Evolutionary conservation across 352 stramenopile species (phyloP), one percentile per base, ranked within the genome.

Genomic region (Globisporangium barbulae): DNA sequence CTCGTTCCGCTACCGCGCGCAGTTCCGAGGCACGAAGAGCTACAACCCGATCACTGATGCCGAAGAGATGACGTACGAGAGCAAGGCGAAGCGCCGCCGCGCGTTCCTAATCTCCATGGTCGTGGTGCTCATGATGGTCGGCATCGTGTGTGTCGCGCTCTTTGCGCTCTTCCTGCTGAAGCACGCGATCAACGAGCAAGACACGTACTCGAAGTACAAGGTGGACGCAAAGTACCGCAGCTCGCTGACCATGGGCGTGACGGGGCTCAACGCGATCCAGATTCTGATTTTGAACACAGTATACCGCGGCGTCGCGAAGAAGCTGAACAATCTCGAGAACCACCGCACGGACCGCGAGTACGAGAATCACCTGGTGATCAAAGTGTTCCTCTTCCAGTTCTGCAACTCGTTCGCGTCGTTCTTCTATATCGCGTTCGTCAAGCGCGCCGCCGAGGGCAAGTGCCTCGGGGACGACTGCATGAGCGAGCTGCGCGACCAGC

Each of bases 341-440:
- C 90, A 98, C 69, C 89, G 89, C 41, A 98, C 91, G 1, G 85
- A 96, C 28, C 79, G 77, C 13, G 81, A 93, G 67, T 97, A 94
- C 70, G 79, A 95, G 56, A 97, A 96, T 65, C 74, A 93, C 59
- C 78, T 99, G 61, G 98, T 99, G 59, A 94, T 97, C 74, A 99
- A 99, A 78, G 96, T 98, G 10, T 99, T 99, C 63, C 75, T 98
- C 39, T 99, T 99, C 72, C 89, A 98, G 69, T 99, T 99, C 67
- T 96, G 97, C 65, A 98, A 98, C 82, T 98, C 97, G 61, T 98
- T 98, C 61, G 91, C 93, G n/a, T 97, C 92, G 25, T 93, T 98
- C 44, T 98, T 98, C 71, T 99, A 98, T 78, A 98, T 95, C 30
- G 86, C 81, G 17, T 95, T 93, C 55, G 31, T 92, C 6, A 93